Evolutionary conservation across 768 basidiomycete genomes (phyloP).

Genomic region (Leucocoprinus leucothites): DNA sequence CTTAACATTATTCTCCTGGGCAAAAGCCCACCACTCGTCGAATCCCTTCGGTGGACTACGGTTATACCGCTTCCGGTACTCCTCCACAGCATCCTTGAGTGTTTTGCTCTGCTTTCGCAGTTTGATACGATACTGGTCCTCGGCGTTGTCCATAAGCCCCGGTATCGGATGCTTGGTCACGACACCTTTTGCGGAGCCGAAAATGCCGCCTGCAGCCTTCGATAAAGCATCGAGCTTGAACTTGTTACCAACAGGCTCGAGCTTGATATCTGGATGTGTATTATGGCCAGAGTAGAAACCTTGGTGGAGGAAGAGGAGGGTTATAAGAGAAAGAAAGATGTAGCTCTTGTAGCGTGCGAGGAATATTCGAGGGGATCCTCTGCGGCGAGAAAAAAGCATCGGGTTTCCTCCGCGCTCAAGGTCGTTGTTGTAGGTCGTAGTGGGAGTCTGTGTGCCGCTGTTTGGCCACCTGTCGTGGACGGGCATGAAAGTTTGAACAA

Average conservation of each 20-base stretch:
- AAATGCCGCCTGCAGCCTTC: constrained; percentile 15
- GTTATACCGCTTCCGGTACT: constrained; percentile 77
- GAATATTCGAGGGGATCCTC: not conserved
- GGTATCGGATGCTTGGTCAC: constrained; percentile 73
- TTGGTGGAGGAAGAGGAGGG: constrained; percentile 47
- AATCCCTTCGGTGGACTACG: constrained; percentile 88
- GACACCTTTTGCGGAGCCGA: constrained; percentile 18
- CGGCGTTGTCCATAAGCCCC: constrained; percentile 79
- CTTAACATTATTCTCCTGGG: constrained; percentile 63
- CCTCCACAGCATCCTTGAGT: constrained; percentile 70
- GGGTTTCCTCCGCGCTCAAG: not conserved
- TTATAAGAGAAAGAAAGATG: constrained; percentile 38
- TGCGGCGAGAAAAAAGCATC: not conserved
- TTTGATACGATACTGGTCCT: constrained; percentile 62
- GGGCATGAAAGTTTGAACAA: too few species aligned
- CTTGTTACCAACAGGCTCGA: constrained; percentile 17
- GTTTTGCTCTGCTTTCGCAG: constrained; percentile 78
- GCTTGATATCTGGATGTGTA: constrained; percentile 17
- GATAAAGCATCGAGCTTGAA: constrained; percentile 19
- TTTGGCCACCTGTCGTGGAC: not conserved
- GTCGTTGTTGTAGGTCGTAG: not conserved
- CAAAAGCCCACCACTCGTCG: constrained; percentile 87
- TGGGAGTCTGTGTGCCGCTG: not conserved
- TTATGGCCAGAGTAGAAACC: constrained; percentile 43
- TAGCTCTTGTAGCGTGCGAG: constrained; percentile 25